Conservation (phyloP, 2,329 filamentous ascomycete genomes). For the Aspergillus novofumigatus region DNA sequence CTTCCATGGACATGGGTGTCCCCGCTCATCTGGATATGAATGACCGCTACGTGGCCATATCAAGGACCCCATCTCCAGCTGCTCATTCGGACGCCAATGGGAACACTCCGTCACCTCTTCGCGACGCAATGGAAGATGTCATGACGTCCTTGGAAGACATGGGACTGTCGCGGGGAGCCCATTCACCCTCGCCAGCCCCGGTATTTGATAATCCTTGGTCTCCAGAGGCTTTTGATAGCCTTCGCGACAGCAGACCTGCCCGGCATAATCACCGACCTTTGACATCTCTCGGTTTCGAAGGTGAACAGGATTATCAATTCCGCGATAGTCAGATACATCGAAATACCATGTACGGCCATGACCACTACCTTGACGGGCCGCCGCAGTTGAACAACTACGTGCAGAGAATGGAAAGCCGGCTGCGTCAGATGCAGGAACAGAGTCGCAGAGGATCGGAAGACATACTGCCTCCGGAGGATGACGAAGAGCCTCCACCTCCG, state of each 20-base stretch:
- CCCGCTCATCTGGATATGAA: constrained; percentile 38
- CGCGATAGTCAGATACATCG: constrained; percentile 56
- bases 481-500: constrained; percentile 55
- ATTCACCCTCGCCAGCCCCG: constrained; percentile 52
- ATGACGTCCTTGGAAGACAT: constrained; percentile 93
- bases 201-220: constrained; percentile 70
- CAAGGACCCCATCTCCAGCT: constrained; percentile 47
- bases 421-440: constrained; percentile 64
- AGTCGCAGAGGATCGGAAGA: constrained; percentile 43
- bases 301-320: constrained; percentile 50
- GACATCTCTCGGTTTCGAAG: constrained; percentile 68
- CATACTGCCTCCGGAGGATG: constrained; percentile 48
- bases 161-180: constrained; percentile 55
- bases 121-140: constrained; percentile 96
- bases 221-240: constrained; percentile 73
- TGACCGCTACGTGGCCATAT: constrained; percentile 35
- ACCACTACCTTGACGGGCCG: constrained; percentile 49
- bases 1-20: constrained; percentile 22
- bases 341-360: constrained; percentile 30
- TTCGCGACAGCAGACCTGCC: constrained; percentile 30
- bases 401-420: constrained; percentile 80
- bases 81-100: constrained; percentile 59
- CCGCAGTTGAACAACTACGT: constrained; percentile 82
- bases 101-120: constrained; percentile 82
- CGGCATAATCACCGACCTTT: constrained; percentile 54